Evolutionary conservation across 2,329 filamentous ascomycete genomes (phyloP).

Genomic region (Cryphonectria carpinicola): DNA sequence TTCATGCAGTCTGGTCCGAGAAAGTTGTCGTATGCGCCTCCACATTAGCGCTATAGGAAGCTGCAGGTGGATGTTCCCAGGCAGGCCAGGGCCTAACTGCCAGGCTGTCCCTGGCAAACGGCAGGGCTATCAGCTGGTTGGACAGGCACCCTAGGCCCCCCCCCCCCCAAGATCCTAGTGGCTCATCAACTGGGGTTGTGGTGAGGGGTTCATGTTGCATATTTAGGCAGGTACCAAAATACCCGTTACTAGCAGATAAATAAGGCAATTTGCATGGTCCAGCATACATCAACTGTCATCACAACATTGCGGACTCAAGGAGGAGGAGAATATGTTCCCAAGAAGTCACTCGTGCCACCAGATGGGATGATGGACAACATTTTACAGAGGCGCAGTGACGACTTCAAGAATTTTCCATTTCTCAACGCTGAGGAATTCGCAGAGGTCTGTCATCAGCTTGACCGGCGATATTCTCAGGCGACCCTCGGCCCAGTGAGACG

Average conservation of each 20-base stretch:
- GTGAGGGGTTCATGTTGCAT: not conserved
- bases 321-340: not conserved
- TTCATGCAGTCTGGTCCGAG: not conserved
- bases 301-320: not conserved
- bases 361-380: conserved; percentile 9
- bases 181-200: not conserved
- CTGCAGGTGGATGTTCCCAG: not conserved
- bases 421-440: conserved; percentile 66
- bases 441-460: conserved; percentile 65
- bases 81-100: not conserved
- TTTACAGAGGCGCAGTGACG: conserved; percentile 33
- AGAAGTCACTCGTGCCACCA: not conserved
- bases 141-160: not conserved
- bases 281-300: not conserved
- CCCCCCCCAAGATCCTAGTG: not conserved
- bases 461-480: conserved; percentile 61
- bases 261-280: not conserved
- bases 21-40: not conserved
- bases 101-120: conserved; percentile 12
- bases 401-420: conserved; percentile 62
- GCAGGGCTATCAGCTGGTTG: not conserved
- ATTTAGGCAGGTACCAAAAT: not conserved
- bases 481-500: conserved; percentile 58
- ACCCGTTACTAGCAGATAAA: not conserved
- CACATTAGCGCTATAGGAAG: not conserved